Evolutionary conservation across 2,329 filamentous ascomycete genomes (phyloP), one percentile per base, ranked within the genome.

Genomic region (Myriosclerotinia scirpicola): DNA sequence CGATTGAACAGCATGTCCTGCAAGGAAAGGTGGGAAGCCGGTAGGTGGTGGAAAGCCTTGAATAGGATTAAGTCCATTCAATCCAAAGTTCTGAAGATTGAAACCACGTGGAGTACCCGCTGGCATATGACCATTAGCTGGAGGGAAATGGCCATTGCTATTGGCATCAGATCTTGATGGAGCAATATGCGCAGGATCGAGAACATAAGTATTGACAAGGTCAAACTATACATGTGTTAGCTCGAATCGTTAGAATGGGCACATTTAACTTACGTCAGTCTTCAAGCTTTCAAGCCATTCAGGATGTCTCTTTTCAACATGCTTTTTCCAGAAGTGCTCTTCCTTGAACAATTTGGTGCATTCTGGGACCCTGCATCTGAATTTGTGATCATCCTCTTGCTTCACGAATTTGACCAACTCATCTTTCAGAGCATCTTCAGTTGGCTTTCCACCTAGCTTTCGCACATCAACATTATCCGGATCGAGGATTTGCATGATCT

Each of bases 321-420:
- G 95, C 82, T 99, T 99, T 75, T 88, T 89, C 94, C 96, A 99
- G 77, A 99, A 99, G 73, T 94, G 88, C 54, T 96, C 90, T 67
- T 95, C 95, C 78, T 98, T 98, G 84, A 99, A 99, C 9, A 99
- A 82, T 79, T 99, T 99, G 14, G 90, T 90, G 79, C 95, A 99
- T 50, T 97, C 93, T 1, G 94, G 94, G 5, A 96, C 93, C 78
- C 95, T 96, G 84, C 95, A 99, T 68, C 96, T 88, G 83, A 90
- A 99, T 77, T 98, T 98, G 74, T 94, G 90, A 78, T 97, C 93
- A 73, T 99, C 96, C 78, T 99, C 95, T 79, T 98, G 94, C 81
- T 97, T 97, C 70, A 98, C 92, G 73, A 87, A 91, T 78, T 96
- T 97, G 71, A 81, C 78, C 50, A 98, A 81, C 77, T 99, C 95